Evolutionary conservation across 768 basidiomycete species (phyloP).

Genomic region (Agrocybe chaxingu): DNA sequence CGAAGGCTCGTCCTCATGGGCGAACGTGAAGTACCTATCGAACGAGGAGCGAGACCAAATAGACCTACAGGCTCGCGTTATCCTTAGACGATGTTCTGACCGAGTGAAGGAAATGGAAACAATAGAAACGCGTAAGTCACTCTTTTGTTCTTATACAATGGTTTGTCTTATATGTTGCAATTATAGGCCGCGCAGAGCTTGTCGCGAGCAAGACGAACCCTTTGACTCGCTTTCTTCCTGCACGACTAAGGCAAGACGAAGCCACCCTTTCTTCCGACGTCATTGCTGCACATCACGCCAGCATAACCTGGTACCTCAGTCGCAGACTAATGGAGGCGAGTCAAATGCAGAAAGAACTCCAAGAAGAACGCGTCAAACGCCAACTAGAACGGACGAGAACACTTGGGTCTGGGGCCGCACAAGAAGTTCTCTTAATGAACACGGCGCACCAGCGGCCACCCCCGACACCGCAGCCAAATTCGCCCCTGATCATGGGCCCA

Average conservation of each 20-base stretch:
- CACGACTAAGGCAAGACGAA: slow-evolving; percentile 60
- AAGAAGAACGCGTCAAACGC: slow-evolving; percentile 89
- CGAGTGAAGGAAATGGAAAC: slow-evolving; percentile 85
- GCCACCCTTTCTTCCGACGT: slow-evolving; percentile 59
- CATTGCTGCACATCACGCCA: slow-evolving; percentile 89
- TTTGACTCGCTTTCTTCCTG: slow-evolving; percentile 66
- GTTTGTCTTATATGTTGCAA: slow-evolving; percentile 10
- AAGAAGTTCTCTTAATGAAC: slow-evolving; percentile 51
- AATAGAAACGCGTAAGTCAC: slow-evolving; percentile 78
- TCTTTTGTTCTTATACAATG: slow-evolving; percentile 14
- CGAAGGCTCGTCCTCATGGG: slow-evolving; percentile 48
- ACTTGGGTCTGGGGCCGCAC: slow-evolving; percentile 75
- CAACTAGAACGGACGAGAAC: slow-evolving; percentile 82
- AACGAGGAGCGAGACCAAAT: slow-evolving; percentile 96
- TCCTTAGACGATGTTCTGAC: slow-evolving; percentile 82
- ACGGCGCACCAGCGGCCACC: slow-evolving; percentile 9
- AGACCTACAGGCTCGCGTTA: slow-evolving; percentile 86
- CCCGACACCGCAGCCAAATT: slow-evolving; percentile 14
- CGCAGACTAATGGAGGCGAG: slow-evolving; percentile 77
- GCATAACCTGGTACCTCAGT: slow-evolving; percentile 89
- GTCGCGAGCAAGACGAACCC: slow-evolving; percentile 63
- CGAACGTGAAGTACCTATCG: slow-evolving; percentile 64
- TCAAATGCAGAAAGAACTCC: slow-evolving; percentile 79
- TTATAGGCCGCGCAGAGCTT: slow-evolving; percentile 63
- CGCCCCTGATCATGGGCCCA: slow-evolving; percentile 14